phyloP scores from a whole-genome alignment of 805 yeast genomes.

The Candida endomychidarum region DNA sequence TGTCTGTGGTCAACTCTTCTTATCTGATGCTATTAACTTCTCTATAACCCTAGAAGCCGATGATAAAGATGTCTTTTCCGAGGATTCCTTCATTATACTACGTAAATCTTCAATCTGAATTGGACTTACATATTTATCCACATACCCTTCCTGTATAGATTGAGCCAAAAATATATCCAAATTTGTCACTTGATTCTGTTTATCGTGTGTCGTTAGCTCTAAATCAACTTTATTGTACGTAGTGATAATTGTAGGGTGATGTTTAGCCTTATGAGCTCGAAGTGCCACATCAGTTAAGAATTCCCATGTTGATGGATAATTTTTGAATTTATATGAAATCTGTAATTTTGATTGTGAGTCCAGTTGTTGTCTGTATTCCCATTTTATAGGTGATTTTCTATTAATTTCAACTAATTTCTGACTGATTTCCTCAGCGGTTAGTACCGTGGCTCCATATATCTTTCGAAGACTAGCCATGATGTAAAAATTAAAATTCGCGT shows the following conservation, averaged over 20 bases:
- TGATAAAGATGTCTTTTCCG: slow-evolving; percentile 5
- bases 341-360: not conserved
- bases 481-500: slow-evolving; percentile 1
- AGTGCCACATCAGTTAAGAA: slow-evolving; percentile 59
- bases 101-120: slow-evolving; percentile 3
- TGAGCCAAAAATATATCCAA: slow-evolving; percentile 59
- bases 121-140: slow-evolving; percentile 3
- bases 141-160: slow-evolving; percentile 21
- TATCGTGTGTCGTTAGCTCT: slow-evolving; percentile 65
- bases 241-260: slow-evolving; percentile 70
- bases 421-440: not conserved
- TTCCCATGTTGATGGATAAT: slow-evolving; percentile 65
- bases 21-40: slow-evolving; percentile 1
- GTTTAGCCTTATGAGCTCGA: slow-evolving; percentile 57
- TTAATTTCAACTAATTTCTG: slow-evolving; percentile 1
- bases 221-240: slow-evolving; percentile 59
- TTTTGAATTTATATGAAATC: slow-evolving; percentile 35
- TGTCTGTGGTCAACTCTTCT: no score
- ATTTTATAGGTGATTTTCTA: not conserved
- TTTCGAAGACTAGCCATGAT: not conserved
- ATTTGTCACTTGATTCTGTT: slow-evolving; percentile 47
- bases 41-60: slow-evolving; percentile 7
- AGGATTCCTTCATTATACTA: slow-evolving; percentile 1
- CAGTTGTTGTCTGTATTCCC: not conserved
- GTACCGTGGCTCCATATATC: slow-evolving; percentile 1